A percentile compares a stretch with the other conserved stretches of the same genome.
phyloP scores from a whole-genome alignment of 139 green algal species.

The Chlamydomonas sphaeroides region DNA sequence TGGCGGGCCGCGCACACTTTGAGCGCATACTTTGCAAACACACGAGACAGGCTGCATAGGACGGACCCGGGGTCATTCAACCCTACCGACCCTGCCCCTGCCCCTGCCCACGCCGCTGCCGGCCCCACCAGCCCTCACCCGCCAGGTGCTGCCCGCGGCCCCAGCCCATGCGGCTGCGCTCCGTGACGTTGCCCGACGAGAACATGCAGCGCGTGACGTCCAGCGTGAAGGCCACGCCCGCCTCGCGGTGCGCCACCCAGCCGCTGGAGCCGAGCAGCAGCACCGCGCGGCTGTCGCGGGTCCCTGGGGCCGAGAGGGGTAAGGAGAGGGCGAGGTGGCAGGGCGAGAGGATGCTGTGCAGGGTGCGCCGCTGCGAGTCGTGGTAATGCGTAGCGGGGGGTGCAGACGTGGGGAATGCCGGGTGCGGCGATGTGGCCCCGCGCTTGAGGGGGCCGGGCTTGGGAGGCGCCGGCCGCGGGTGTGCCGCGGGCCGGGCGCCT shows the following conservation, averaged over 20 bases:
- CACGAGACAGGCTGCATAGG: no score
- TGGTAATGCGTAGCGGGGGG: background rate
- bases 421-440: background rate
- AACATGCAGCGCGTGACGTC: slow-evolving; percentile 87
- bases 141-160: background rate
- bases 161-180: slow-evolving; percentile 74
- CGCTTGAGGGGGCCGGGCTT: slow-evolving; percentile 10
- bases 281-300: slow-evolving; percentile 58
- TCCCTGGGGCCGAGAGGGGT: slow-evolving; percentile 40
- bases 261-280: slow-evolving; percentile 62
- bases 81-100: no score
- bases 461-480: no score
- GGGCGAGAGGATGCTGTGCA: background rate
- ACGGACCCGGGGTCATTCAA: no score
- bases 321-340: background rate
- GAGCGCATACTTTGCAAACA: no score
- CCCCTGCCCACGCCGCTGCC: background rate
- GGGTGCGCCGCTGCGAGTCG: background rate
- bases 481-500: no score
- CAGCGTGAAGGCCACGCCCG: slow-evolving; percentile 63
- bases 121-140: background rate
- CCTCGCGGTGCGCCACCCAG: slow-evolving; percentile 79
- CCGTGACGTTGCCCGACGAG: slow-evolving; percentile 75
- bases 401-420: no score
- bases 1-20: no score